Percentiles rank a stretch among this genome's conserved stretches.
Conservation (phyloP, 2,329 filamentous ascomycete genomes). For the Fusarium ambrosium region DNA sequence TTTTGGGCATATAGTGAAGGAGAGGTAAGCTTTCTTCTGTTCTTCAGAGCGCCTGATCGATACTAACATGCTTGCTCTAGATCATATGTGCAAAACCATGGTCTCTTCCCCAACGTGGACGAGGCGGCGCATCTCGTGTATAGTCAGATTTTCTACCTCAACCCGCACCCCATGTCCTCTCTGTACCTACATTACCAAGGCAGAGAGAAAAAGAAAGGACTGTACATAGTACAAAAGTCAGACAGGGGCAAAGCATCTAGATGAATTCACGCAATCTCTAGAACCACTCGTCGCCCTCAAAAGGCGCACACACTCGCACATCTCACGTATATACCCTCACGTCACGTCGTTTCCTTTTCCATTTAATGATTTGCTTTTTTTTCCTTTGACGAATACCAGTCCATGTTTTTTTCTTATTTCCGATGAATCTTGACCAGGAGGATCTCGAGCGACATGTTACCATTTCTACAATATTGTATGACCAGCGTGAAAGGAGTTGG, state of each 20-base stretch:
- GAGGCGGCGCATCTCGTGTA: constrained; percentile 43
- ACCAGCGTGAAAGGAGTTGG: constrained; percentile 22
- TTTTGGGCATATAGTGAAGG: constrained; percentile 98
- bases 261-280: constrained; percentile 10
- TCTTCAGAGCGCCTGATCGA: background rate
- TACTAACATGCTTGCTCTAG: constrained; percentile 54
- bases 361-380: constrained; percentile 29
- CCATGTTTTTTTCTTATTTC: background rate
- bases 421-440: constrained; percentile 12
- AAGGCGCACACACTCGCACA: constrained; percentile 1
- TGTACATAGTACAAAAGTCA: constrained; percentile 30
- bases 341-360: background rate
- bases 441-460: constrained; percentile 8
- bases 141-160: constrained; percentile 35
- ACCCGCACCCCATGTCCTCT: constrained; percentile 19
- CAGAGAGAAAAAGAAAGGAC: background rate
- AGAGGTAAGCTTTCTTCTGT: constrained; percentile 74
- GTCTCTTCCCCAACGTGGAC: constrained; percentile 73
- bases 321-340: constrained; percentile 30
- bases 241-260: constrained; percentile 12
- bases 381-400: constrained; percentile 21
- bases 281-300: constrained; percentile 13
- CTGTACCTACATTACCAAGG: background rate
- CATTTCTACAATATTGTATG: constrained; percentile 16
- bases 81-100: constrained; percentile 78